These are phyloP conservation scores for Immersiporthe knoxdaviesiana DNA, from an alignment of 2,329 filamentous ascomycete species.

Conservation along the genomic window DNA sequence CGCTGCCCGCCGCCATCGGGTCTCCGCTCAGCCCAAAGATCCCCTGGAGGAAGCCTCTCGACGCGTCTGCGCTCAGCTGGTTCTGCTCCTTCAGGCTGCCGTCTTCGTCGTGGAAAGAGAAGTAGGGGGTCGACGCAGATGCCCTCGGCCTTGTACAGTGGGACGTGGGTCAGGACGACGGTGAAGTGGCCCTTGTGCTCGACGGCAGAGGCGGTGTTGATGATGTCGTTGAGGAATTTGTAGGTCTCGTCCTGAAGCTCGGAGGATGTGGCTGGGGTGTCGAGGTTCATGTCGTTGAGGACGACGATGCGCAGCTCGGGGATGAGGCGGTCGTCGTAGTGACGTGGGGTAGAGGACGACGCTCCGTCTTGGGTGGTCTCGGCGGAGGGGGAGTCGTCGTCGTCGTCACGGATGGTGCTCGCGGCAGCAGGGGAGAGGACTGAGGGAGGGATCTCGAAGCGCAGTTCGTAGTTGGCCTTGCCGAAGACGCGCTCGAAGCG, in stretches of 20 bases:
- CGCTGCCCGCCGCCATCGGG: constrained; percentile 57
- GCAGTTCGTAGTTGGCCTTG: constrained; percentile 86
- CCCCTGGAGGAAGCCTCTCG: constrained; percentile 77
- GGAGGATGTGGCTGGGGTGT: constrained; percentile 72
- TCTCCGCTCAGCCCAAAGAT: constrained; percentile 78
- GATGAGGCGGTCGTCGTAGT: constrained; percentile 50
- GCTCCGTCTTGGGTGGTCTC: neutral
- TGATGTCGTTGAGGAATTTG: constrained; percentile 72
- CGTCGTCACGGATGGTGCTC: constrained; percentile 40
- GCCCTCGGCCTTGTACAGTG: constrained; percentile 80
- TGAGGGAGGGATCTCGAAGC: constrained; percentile 63
- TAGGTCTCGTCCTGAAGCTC: constrained; percentile 78
- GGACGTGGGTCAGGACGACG: constrained; percentile 88
- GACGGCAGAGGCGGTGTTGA: constrained; percentile 64
- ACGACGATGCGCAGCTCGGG: constrained; percentile 82
- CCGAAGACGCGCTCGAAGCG: constrained; percentile 88
- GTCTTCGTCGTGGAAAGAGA: constrained; percentile 72
- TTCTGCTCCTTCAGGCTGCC: constrained; percentile 88
- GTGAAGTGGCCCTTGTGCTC: constrained; percentile 71
- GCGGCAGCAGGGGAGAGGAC: constrained; percentile 42
- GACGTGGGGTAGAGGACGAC: constrained; percentile 41
- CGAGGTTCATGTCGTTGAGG: constrained; percentile 92
- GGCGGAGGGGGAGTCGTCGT: neutral
- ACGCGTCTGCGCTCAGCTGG: constrained; percentile 75
- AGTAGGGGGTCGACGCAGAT: constrained; percentile 86